Evolutionary conservation across 2,329 filamentous ascomycete genomes (phyloP), one percentile per base, ranked within the genome.

Genomic region (Stagonosporopsis chrysanthemi): DNA sequence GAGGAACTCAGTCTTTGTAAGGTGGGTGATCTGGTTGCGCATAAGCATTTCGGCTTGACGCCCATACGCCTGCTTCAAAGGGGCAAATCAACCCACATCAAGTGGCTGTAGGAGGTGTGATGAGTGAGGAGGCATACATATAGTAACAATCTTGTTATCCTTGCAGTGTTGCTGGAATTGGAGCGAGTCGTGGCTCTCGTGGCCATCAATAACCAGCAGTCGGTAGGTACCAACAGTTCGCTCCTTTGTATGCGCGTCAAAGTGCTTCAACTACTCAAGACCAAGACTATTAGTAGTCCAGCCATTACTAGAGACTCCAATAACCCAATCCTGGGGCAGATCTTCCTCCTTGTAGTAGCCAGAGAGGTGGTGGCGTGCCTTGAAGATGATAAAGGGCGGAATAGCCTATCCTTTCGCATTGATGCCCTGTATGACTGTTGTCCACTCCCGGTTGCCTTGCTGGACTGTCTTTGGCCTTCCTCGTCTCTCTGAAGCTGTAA

Each of bases 1-100:
- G 47, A 69, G 48, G 49, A 63, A 64, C 52, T 56, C 43, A 31
- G 38, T 8, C 45, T 63, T 65, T 15, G 50, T 60, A 39, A 77
- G 73, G 43, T 74, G 61, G 51, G 60, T 71, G 35, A 75, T 71
- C 54, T 60, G 29, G 39, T 55, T 49, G 47, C 64, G 56, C 8
- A 53, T 49, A 2, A 52, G 49, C 2, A 41, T 51, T 19, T 58
- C 28, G n/a, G 36, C 56, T 38, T 58, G n/a, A 42, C 40, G 26
- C 69, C 69, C 44, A 51, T 78, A 77, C 56, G 58, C 59, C 22
- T 28, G 7, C 54, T 61, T 61, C 19, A 58, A 52, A 23, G 45
- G 40, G 15, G 38, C 1, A 43, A 58, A 54, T 40, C 48, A 58
- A 22, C 48, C 48, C 15, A 58, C 54, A 31, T 52, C 38, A 52